Base-by-base conservation (phyloP, 768 basidiomycete genomes). In the Tylopilus felleus region DNA sequence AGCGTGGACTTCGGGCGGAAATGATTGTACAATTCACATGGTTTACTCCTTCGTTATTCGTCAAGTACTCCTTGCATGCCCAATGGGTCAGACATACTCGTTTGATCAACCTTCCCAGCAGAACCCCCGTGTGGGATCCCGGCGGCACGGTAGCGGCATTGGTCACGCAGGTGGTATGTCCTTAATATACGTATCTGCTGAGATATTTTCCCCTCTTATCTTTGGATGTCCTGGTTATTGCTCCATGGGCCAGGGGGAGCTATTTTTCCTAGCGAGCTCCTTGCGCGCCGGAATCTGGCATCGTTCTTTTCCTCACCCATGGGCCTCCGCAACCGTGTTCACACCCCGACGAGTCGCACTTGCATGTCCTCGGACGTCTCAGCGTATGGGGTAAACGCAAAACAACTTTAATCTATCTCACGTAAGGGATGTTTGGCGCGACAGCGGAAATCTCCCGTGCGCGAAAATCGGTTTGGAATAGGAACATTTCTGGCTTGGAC, bases 21-120 rank as follows among this genome's bases (percentile, higher is more conserved):
- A 58, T 60, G 54, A 53, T 52, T 42, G 43, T 33, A 40, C 27
- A n/a, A 17, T 40, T 23, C 56, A 39, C 35, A 44, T 38, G 36
- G n/a, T 8, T 8, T n/a, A n/a, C 7, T 35, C 21, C 35, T 31
- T 47, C 23, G 36, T 45, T 31, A 35, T 33, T 42, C 47, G 53
- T 49, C 33, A 28, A 14, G 27, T 43, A 9, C 13, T 13, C 33
- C 42, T 50, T 27, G 4, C 36, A n/a, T 51, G 47, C 16, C 17
- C 31, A 29, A 27, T 22, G 19, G 42, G 42, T 44, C 50, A 33
- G 25, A n/a, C 16, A 29, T 17, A 21, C 21, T 25, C 14, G 7
- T 35, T 17, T 28, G 36, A 43, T 50, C 31, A 28, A 23, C 43
- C 43, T 8, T 12, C 35, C 36, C 14, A 4, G 29, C 27, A 17